These are phyloP conservation scores for Rosa multiflora DNA, from an alignment of 306 rosid species.

Conservation along the genomic window DNA sequence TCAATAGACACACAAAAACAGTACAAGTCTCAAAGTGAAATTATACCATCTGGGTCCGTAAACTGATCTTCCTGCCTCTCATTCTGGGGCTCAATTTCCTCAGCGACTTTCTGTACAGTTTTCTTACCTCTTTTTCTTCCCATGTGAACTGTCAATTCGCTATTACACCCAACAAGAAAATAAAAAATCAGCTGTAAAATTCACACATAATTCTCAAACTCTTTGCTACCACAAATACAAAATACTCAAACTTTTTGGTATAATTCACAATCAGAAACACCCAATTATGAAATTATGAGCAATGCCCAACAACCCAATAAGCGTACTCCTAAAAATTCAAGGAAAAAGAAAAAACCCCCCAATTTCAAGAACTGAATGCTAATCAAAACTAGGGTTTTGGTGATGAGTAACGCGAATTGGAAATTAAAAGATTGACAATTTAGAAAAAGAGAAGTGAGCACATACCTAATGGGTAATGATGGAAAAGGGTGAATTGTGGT, in stretches of 20 bases:
- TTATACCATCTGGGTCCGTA: constrained; percentile 53
- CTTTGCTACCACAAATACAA: not conserved
- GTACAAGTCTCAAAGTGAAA: not conserved
- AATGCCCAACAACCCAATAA: constrained; percentile 1
- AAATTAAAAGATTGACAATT: not conserved
- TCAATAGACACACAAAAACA: not conserved
- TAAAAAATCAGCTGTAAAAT: not conserved
- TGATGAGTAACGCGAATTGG: not conserved
- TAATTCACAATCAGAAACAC: not conserved
- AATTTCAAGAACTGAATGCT: not conserved
- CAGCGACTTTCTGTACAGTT: constrained; percentile 19
- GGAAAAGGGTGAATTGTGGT: not conserved
- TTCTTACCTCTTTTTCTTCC: constrained; percentile 48
- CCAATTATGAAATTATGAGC: not conserved
- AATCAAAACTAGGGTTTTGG: not conserved
- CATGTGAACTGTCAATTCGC: constrained; percentile 30
- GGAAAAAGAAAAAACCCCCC: not conserved
- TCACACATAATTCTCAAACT: not conserved
- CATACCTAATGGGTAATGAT: not conserved
- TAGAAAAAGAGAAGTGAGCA: not conserved
- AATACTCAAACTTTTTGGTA: not conserved
- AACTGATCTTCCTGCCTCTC: constrained; percentile 37
- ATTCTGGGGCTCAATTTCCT: constrained; percentile 27
- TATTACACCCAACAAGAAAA: not conserved
- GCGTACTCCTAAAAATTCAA: not conserved